These are phyloP conservation scores for Talaromyces sp. DNA, from an alignment of 2,329 filamentous ascomycete genomes.

Conservation along the genomic window DNA sequence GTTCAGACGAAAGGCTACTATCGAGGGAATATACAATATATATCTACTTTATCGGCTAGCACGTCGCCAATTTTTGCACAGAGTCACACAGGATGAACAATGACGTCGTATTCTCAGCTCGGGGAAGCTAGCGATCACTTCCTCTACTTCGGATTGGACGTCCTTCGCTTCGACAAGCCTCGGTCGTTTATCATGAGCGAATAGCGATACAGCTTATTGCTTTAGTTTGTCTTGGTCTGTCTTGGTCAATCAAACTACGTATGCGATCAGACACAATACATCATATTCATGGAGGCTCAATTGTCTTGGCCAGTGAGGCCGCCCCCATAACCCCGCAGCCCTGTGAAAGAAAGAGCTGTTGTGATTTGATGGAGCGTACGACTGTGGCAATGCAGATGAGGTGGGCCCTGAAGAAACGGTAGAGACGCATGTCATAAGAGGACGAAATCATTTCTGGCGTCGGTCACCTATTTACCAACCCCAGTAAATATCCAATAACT, in stretches of 20 bases:
- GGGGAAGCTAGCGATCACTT: slow-evolving; percentile 4
- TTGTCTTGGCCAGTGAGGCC: neutral
- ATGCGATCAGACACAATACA: neutral
- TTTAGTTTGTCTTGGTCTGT: neutral
- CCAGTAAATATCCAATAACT: neutral
- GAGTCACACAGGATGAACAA: neutral
- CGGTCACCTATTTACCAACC: neutral
- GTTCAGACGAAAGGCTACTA: neutral
- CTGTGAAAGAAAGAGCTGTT: neutral
- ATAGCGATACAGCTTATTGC: neutral
- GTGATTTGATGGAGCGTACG: neutral
- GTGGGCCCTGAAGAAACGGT: slow-evolving; percentile 1
- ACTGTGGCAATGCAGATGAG: slow-evolving; percentile 9
- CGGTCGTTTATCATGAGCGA: neutral
- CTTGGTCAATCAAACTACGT: slow-evolving; percentile 2
- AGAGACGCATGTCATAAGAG: neutral
- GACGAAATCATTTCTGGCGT: neutral
- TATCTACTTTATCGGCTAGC: neutral
- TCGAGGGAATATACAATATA: neutral
- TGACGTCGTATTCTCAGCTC: slow-evolving; percentile 6
- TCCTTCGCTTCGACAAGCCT: neutral
- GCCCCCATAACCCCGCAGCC: slow-evolving; percentile 8
- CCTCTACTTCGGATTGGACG: slow-evolving; percentile 4
- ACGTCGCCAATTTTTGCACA: neutral
- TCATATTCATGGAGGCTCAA: slow-evolving; percentile 5